phyloP scores from a whole-genome alignment of 139 green algal genomes.

The Coelastrella sp. region DNA sequence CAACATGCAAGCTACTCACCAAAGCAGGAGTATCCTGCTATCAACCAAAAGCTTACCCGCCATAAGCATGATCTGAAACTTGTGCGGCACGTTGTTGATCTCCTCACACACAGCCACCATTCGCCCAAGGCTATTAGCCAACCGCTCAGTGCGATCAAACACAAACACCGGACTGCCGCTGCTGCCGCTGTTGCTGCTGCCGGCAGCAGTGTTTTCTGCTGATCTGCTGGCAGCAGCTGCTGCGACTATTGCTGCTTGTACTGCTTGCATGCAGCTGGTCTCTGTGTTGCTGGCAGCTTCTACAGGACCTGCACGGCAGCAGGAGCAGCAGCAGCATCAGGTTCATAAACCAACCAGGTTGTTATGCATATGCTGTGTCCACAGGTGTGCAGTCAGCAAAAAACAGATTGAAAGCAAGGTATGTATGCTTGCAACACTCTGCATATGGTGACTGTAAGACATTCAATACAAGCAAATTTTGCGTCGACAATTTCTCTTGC shows the following conservation, averaged over 20 bases:
- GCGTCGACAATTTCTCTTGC: too few species aligned
- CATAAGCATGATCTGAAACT: conserved; percentile 67
- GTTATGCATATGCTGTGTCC: too few species aligned
- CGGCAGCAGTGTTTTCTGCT: not conserved
- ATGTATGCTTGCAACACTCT: too few species aligned
- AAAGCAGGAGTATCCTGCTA: too few species aligned
- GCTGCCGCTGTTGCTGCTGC: conserved; percentile 44
- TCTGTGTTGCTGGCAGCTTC: conserved; percentile 72
- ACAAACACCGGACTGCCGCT: conserved; percentile 7
- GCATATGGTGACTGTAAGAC: too few species aligned
- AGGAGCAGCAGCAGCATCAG: conserved; percentile 3
- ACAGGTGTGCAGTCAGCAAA: too few species aligned
- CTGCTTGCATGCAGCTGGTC: conserved; percentile 75
- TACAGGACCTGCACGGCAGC: conserved; percentile 58
- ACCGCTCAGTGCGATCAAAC: conserved; percentile 69
- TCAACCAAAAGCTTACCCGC: conserved; percentile 49
- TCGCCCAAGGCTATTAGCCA: conserved; percentile 68
- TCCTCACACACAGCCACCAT: conserved; percentile 59
- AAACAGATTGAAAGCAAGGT: too few species aligned
- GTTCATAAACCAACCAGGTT: too few species aligned
- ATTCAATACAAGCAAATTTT: too few species aligned
- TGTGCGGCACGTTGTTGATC: conserved; percentile 56
- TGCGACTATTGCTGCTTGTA: conserved; percentile 63
- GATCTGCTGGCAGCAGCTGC: conserved; percentile 43
- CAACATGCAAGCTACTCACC: not conserved